These are phyloP conservation scores for Blastocystis sp. DNA, from an alignment of 352 stramenopile genomes.

Conservation along the genomic window DNA sequence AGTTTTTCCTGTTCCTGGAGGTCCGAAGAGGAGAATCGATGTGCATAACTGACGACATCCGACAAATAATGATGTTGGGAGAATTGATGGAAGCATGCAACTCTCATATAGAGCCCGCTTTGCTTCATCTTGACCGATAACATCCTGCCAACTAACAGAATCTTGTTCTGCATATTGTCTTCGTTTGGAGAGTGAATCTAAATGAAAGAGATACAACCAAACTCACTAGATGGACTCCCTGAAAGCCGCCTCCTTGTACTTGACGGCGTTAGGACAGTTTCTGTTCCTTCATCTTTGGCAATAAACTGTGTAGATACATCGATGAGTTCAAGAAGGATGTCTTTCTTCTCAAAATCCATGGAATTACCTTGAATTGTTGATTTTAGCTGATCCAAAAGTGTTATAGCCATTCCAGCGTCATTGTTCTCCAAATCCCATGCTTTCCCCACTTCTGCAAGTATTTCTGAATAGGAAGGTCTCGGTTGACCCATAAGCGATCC, in stretches of 20 bases:
- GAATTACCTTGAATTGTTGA: neutral
- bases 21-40: slow-evolving; percentile 23
- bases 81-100: slow-evolving; percentile 26
- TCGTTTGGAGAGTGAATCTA: slow-evolving; percentile 1
- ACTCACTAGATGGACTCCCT: neutral
- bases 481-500: neutral
- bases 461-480: neutral
- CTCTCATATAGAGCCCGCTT: slow-evolving; percentile 50
- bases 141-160: slow-evolving; percentile 33
- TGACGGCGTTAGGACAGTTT: neutral
- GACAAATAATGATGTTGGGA: slow-evolving; percentile 42
- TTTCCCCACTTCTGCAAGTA: slow-evolving; percentile 38
- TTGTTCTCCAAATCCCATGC: neutral
- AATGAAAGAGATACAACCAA: neutral
- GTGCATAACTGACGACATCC: slow-evolving; percentile 48
- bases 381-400: neutral
- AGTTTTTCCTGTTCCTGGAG: slow-evolving; percentile 53
- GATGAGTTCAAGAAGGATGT: slow-evolving; percentile 14
- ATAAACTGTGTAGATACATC: slow-evolving; percentile 34
- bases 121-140: slow-evolving; percentile 54
- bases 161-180: neutral
- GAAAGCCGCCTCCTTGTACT: neutral
- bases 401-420: neutral
- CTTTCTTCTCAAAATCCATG: neutral
- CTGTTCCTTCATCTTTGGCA: neutral